Conservation (phyloP, 192 early-diverging fungal species). For the Irineochytrium annulatum region DNA sequence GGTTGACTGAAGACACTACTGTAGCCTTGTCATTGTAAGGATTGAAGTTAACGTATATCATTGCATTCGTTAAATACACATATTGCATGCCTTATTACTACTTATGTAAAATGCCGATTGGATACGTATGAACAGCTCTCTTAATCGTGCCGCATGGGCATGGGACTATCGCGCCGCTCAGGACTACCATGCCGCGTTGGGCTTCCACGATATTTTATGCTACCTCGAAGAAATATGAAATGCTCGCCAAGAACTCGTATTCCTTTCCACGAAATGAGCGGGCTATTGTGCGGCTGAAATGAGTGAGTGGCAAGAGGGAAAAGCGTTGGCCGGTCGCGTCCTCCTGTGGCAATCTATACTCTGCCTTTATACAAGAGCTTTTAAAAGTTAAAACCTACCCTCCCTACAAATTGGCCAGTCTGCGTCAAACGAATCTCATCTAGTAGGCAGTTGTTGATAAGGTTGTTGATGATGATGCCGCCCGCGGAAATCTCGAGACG, state of each 20-base stretch:
- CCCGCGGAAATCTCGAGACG: slow-evolving; percentile 32
- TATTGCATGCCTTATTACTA: slow-evolving; percentile 14
- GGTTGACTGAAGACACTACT: no score
- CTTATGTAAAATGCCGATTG: slow-evolving; percentile 3
- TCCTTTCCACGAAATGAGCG: slow-evolving; percentile 19
- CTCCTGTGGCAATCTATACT: background rate
- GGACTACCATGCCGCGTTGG: no score
- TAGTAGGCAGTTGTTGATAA: slow-evolving; percentile 23
- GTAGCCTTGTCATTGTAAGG: no score
- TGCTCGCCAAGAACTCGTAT: slow-evolving; percentile 15
- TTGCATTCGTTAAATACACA: slow-evolving; percentile 9
- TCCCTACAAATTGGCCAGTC: slow-evolving; percentile 27
- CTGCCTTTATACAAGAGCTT: no score
- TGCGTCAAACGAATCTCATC: slow-evolving; percentile 33
- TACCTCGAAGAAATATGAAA: slow-evolving; percentile 20
- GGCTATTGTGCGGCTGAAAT: background rate
- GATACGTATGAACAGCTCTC: background rate
- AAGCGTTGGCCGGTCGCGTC: background rate
- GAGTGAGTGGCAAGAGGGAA: background rate
- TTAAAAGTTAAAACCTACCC: no score
- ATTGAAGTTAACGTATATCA: no score
- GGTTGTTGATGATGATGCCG: slow-evolving; percentile 22
- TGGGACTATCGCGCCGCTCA: background rate
- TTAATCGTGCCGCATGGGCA: background rate
- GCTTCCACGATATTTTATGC: slow-evolving; percentile 15